A percentile compares a stretch with the other conserved stretches of the same genome.
Evolutionary conservation across 805 yeast species (phyloP).

Genomic region (Zygotorulaspora florentina): DNA sequence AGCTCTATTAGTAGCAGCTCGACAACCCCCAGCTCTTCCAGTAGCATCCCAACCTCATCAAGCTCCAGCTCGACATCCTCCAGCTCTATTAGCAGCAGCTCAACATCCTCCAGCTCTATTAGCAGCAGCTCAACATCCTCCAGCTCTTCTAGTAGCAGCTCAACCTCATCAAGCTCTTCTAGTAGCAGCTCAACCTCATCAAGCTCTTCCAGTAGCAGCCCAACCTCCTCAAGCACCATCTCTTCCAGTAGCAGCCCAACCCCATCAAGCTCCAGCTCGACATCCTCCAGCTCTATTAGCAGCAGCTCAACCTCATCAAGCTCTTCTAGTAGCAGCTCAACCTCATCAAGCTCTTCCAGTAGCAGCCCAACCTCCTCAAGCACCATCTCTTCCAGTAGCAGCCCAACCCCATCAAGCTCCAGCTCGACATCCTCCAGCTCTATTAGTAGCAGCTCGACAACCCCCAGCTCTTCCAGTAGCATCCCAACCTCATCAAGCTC

Average conservation of each 20-base stretch:
- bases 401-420: slow-evolving; percentile 2
- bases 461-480: neutral
- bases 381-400: slow-evolving; percentile 1
- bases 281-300: slow-evolving; percentile 1
- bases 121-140: slow-evolving; percentile 1
- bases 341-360: neutral
- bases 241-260: neutral
- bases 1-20: slow-evolving; percentile 1
- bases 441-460: neutral
- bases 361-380: neutral
- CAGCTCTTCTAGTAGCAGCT: neutral
- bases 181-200: neutral
- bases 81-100: neutral
- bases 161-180: neutral
- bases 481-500: neutral
- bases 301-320: neutral
- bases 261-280: slow-evolving; percentile 1
- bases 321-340: neutral
- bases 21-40: neutral
- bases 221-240: slow-evolving; percentile 2
- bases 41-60: neutral
- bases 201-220: neutral
- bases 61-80: neutral
- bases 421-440: slow-evolving; percentile 1
- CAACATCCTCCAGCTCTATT: neutral